Conservation (phyloP, 139 green algal species). For the Micromonas pusilla region DNA sequence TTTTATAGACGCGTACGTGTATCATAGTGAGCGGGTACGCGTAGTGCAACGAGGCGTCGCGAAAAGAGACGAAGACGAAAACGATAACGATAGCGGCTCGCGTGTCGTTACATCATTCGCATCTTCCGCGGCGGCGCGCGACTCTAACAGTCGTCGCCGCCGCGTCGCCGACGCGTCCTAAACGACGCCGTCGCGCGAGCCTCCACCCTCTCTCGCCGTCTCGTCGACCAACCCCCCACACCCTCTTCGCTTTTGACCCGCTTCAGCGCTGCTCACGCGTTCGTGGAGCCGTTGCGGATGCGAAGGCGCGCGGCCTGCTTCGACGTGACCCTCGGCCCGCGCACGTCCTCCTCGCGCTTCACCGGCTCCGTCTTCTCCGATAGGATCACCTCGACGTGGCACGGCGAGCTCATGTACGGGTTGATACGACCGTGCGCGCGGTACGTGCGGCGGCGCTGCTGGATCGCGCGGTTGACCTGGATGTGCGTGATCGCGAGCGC, state of each 20-base stretch:
- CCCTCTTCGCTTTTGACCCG: too few species aligned
- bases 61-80: too few species aligned
- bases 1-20: constrained; percentile 55
- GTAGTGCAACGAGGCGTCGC: not conserved
- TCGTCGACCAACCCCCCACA: too few species aligned
- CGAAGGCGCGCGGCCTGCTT: constrained; percentile 21
- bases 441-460: constrained; percentile 93
- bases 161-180: too few species aligned
- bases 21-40: not conserved
- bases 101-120: too few species aligned
- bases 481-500: constrained; percentile 87
- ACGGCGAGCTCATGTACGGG: constrained; percentile 91
- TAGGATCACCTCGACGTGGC: constrained; percentile 94
- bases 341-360: constrained; percentile 19
- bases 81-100: too few species aligned
- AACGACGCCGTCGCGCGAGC: too few species aligned
- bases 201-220: too few species aligned
- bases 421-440: constrained; percentile 84
- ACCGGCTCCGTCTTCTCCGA: constrained; percentile 63
- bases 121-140: too few species aligned
- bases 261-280: not conserved
- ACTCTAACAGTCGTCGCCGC: too few species aligned
- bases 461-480: constrained; percentile 93
- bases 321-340: constrained; percentile 8
- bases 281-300: constrained; percentile 2